Base-by-base conservation (phyloP, 2,329 filamentous ascomycete species). In the Metarhizium guizhouense region DNA sequence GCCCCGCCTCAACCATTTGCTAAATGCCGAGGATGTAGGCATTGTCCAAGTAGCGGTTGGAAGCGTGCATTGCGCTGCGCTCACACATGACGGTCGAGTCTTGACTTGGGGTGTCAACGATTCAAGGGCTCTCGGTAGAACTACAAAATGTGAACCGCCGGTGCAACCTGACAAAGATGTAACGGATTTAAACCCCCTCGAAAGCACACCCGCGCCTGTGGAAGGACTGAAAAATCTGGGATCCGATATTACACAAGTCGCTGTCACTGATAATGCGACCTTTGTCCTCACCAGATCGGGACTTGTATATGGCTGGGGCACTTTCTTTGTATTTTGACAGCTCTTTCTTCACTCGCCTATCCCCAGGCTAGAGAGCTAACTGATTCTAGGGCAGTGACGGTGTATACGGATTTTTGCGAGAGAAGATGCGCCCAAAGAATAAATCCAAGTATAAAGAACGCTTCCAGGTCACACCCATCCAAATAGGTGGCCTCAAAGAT, bases 291-390 rank as follows among this genome's bases (percentile, higher is more conserved):
- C 87, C 13, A 77, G 80, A 18, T 79, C 83, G 54, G 87, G 87
- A 14, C 72, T 78, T 45, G 82, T 91, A 30, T 91, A 87, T 65
- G 87, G 86, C 57, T 90, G 88, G 86, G 87, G 88, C 29, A 87
- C 85, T 6, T 91, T 91, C 73, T 74, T 84, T 61, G 80, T 82
- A 74, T 67, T 16, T 47, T 55, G 11, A 18, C 36, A 36, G 48
- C 55, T 64, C 4, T 50, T 32, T 20, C 36, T 32, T 29, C 36
- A 32, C n/a, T n/a, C 14, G 13, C 10, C n/a, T 30, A 8, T 32
- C 18, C n/a, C 16, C n/a, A 7, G 6, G n/a, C 6, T 11, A 16
- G 3, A 18, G 42, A 36, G 6, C 40, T 8, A 34, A 10, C 29
- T 18, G 29, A 13, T 4, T 29, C 16, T 11, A 57, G 55, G 52